phyloP scores from a whole-genome alignment of 176 grass and related monocot genomes.

The Aegilops longissima region DNA sequence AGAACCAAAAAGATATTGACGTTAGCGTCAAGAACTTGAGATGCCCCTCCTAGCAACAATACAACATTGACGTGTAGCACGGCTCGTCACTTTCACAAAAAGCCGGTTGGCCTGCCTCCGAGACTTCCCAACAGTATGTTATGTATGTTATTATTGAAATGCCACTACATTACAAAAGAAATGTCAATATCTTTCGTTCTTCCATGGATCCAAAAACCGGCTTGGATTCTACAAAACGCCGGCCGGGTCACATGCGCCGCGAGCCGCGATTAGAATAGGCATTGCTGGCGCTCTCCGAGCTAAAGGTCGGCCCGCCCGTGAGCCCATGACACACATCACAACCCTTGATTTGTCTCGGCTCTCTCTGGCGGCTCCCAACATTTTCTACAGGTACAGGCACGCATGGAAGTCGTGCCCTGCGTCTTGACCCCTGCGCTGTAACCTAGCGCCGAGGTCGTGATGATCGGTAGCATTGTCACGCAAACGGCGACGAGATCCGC shows the following conservation, averaged over 20 bases:
- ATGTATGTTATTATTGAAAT: no score
- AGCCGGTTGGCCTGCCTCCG: neutral
- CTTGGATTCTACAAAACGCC: neutral
- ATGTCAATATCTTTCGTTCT: neutral
- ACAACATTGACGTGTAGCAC: neutral
- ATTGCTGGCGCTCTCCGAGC: neutral
- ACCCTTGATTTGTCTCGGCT: neutral
- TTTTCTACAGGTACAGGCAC: no score
- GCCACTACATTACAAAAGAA: neutral
- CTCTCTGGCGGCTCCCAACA: no score
- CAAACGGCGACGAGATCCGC: neutral
- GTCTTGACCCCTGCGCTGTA: constrained; percentile 28
- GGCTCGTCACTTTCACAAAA: neutral
- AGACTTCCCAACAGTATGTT: neutral
- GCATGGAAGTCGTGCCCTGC: constrained; percentile 17
- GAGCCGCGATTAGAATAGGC: neutral
- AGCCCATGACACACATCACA: neutral
- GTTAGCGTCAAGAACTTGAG: neutral
- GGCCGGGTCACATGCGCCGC: neutral
- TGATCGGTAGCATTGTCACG: neutral
- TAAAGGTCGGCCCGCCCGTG: neutral
- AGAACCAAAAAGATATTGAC: neutral
- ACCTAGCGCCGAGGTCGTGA: constrained; percentile 28
- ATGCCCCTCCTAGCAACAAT: neutral
- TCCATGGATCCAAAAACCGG: neutral